Conservation (phyloP, 2,329 filamentous ascomycete species). For the Fusarium armeniacum region DNA sequence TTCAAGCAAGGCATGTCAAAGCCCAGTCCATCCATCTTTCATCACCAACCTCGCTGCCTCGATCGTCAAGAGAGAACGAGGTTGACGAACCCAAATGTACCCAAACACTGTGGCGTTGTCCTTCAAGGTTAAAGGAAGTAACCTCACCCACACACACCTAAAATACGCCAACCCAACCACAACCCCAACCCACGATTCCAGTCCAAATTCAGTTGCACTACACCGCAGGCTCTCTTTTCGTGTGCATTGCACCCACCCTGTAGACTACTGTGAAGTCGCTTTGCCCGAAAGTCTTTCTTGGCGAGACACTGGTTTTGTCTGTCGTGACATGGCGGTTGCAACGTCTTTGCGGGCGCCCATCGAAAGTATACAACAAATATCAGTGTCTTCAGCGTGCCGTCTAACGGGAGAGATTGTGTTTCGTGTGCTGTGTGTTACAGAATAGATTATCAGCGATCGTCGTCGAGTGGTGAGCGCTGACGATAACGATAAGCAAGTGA, state of each 20-base stretch:
- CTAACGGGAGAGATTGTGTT: constrained; percentile 11
- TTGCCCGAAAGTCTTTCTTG: constrained; percentile 33
- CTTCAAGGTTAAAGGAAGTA: constrained; percentile 18
- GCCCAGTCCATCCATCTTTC: constrained; percentile 25
- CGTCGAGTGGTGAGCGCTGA: constrained; percentile 19
- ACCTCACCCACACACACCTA: constrained; percentile 25
- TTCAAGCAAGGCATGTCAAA: constrained; percentile 24
- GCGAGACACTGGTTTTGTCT: constrained; percentile 36
- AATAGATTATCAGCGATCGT: constrained; percentile 25
- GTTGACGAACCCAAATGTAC: constrained; percentile 28
- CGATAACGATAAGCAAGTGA: constrained; percentile 33
- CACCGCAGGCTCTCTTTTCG: neutral
- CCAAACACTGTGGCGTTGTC: constrained; percentile 30
- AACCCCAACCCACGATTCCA: constrained; percentile 28
- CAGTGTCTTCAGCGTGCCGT: constrained; percentile 8
- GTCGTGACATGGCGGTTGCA: constrained; percentile 21
- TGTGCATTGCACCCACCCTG: constrained; percentile 10
- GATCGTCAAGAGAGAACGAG: constrained; percentile 15
- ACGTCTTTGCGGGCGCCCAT: constrained; percentile 31
- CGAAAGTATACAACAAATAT: constrained; percentile 9
- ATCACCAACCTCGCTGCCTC: constrained; percentile 34
- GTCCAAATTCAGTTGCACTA: constrained; percentile 11
- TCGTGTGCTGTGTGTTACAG: constrained; percentile 23
- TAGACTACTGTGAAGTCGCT: constrained; percentile 24
- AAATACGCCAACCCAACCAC: constrained; percentile 21